phyloP scores from a whole-genome alignment of 2,329 filamentous ascomycete genomes.

The Diplocarpon rosae region DNA sequence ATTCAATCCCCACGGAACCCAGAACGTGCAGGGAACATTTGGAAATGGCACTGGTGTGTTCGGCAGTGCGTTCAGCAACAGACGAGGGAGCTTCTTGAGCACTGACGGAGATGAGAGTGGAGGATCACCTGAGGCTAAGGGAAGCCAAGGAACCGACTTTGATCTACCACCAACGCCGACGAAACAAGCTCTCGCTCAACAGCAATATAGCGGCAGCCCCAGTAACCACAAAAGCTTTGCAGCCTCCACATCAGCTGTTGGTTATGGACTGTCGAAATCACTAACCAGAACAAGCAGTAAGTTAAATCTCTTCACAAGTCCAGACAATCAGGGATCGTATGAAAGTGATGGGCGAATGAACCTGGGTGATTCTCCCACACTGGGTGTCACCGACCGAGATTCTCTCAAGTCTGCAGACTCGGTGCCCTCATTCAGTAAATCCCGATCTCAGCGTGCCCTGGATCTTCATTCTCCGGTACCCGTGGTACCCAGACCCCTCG shows the following conservation, averaged over 20 bases:
- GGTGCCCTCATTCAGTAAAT: constrained; percentile 31
- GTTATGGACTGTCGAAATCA: constrained; percentile 18
- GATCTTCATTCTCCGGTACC: constrained; percentile 22
- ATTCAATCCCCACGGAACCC: constrained; percentile 50
- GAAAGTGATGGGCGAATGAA: constrained; percentile 25
- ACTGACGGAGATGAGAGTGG: constrained; percentile 53
- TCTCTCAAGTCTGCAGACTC: constrained; percentile 28
- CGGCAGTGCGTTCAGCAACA: constrained; percentile 39
- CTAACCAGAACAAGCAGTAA: constrained; percentile 28
- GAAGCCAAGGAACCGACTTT: constrained; percentile 48
- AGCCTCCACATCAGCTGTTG: constrained; percentile 19
- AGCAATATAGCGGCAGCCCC: constrained; percentile 22
- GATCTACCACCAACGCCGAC: constrained; percentile 93
- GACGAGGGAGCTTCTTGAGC: constrained; percentile 61
- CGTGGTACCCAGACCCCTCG: constrained; percentile 21
- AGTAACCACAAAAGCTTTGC: constrained; percentile 22
- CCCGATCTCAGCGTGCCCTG: constrained; percentile 27
- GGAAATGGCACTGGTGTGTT: constrained; percentile 50
- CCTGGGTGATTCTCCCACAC: constrained; percentile 25
- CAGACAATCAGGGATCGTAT: constrained; percentile 17
- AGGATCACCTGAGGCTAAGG: constrained; percentile 42
- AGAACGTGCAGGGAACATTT: constrained; percentile 35
- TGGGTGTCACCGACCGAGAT: constrained; percentile 27
- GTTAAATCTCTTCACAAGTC: constrained; percentile 26
- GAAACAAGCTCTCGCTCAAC: constrained; percentile 45